Conservation (phyloP, 768 basidiomycete species). For the Neoboletus brunneissimus region DNA sequence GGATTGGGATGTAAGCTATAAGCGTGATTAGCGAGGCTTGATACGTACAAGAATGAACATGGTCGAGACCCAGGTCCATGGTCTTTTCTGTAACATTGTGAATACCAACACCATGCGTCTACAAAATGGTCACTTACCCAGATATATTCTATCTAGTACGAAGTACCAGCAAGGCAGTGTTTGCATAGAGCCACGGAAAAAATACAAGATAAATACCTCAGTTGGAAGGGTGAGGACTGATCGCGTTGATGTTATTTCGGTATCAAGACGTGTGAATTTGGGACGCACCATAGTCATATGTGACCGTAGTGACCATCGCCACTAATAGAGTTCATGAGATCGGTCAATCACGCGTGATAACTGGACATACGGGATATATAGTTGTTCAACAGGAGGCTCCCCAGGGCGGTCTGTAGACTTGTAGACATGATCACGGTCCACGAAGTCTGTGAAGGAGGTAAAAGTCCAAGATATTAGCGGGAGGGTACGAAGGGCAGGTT, state of each 20-base stretch:
- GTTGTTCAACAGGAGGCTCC: conserved; percentile 1
- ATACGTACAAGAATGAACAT: background rate
- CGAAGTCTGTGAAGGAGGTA: no score
- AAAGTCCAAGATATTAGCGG: background rate
- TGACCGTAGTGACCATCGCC: background rate
- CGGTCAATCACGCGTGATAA: background rate
- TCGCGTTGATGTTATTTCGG: background rate
- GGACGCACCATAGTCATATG: conserved; percentile 5
- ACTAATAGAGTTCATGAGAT: background rate
- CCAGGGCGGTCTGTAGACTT: background rate
- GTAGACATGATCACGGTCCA: background rate
- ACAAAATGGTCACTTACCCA: background rate
- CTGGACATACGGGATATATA: conserved; percentile 2
- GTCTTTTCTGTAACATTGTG: background rate
- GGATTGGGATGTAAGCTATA: background rate
- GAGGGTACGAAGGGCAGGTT: no score
- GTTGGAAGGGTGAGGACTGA: conserved; percentile 2
- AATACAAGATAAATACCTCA: conserved; percentile 1
- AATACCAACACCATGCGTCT: background rate
- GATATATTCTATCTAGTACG: conserved; percentile 5
- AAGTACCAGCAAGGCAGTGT: background rate
- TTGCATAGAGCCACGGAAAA: background rate
- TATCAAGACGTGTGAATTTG: background rate
- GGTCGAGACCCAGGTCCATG: background rate
- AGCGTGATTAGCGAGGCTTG: no score